Percentiles rank a stretch among this genome's conserved stretches.
phyloP scores from a whole-genome alignment of 2,329 filamentous ascomycete genomes.

The Colletotrichum simmondsii region DNA sequence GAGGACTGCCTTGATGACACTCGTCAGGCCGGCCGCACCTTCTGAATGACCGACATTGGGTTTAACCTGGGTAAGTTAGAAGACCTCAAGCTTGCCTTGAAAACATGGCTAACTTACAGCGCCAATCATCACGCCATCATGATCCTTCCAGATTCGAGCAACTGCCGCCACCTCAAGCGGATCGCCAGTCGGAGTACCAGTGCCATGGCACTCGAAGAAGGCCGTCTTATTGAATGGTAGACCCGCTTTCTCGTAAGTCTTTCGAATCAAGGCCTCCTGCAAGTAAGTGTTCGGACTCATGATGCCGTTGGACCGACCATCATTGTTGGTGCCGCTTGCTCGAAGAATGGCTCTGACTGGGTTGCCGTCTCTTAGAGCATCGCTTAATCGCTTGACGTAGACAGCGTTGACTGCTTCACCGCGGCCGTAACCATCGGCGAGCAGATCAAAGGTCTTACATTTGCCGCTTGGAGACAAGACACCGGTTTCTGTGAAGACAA shows the following conservation, averaged over 20 bases:
- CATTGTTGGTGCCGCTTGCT: conserved; percentile 43
- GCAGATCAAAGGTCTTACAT: conserved; percentile 48
- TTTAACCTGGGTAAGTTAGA: conserved; percentile 41
- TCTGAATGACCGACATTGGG: conserved; percentile 52
- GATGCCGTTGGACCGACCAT: conserved; percentile 50
- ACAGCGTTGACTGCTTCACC: conserved; percentile 51
- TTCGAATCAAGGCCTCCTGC: conserved; percentile 42
- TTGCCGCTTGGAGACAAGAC: conserved; percentile 41
- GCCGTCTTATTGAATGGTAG: conserved; percentile 35
- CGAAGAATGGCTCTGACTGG: conserved; percentile 45
- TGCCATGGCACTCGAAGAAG: conserved; percentile 49
- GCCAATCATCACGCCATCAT: conserved; percentile 40
- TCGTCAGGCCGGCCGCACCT: conserved; percentile 44
- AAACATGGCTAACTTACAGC: conserved; percentile 37
- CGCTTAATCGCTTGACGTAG: conserved; percentile 51
- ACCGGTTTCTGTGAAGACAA: conserved; percentile 38
- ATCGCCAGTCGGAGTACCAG: conserved; percentile 51
- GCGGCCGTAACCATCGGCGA: conserved; percentile 56
- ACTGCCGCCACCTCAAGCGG: conserved; percentile 50
- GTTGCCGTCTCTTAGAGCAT: conserved; percentile 53
- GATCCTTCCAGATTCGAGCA: conserved; percentile 32
- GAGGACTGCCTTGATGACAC: conserved; percentile 47
- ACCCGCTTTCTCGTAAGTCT: conserved; percentile 40
- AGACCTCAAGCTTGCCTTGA: not conserved
- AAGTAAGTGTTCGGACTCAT: conserved; percentile 47